These are phyloP conservation scores for Jatropha podagrica DNA, from an alignment of 441 rosid genomes.

Conservation along the genomic window DNA sequence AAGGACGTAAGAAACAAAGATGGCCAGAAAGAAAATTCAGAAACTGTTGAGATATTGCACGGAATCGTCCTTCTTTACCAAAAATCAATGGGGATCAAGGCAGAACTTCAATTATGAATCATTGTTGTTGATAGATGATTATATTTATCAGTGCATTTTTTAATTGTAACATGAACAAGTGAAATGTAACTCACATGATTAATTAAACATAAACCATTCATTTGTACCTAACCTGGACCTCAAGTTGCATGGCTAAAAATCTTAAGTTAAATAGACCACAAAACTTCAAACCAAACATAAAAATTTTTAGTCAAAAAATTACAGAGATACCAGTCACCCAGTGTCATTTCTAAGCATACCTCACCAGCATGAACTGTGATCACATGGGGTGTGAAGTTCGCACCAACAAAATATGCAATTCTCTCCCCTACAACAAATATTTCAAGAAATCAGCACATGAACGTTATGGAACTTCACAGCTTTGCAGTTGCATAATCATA, in stretches of 20 bases:
- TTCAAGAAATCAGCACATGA: conserved; percentile 22
- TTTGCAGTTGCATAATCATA: conserved; percentile 7
- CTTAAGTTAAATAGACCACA: neutral
- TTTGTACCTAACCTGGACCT: neutral
- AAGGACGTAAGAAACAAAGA: conserved; percentile 12
- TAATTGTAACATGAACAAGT: neutral
- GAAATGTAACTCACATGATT: neutral
- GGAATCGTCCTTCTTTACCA: conserved; percentile 5
- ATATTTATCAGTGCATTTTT: neutral
- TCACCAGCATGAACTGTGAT: conserved; percentile 89
- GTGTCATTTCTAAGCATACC: conserved; percentile 44
- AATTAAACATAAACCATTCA: neutral
- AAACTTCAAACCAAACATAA: neutral
- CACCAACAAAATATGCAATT: conserved; percentile 57
- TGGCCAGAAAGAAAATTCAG: conserved; percentile 8
- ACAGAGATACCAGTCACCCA: neutral
- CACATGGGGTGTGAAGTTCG: conserved; percentile 82
- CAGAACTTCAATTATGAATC: neutral
- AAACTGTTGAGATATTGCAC: neutral
- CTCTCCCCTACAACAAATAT: conserved; percentile 44
- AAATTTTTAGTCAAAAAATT: neutral
- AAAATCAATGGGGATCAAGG: neutral
- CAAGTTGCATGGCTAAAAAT: neutral
- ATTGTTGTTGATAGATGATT: neutral
- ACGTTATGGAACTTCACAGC: neutral